Evolutionary conservation across 2,329 filamentous ascomycete species (phyloP), one percentile per base, ranked within the genome.

Genomic region (Elsinoe arachidis): DNA sequence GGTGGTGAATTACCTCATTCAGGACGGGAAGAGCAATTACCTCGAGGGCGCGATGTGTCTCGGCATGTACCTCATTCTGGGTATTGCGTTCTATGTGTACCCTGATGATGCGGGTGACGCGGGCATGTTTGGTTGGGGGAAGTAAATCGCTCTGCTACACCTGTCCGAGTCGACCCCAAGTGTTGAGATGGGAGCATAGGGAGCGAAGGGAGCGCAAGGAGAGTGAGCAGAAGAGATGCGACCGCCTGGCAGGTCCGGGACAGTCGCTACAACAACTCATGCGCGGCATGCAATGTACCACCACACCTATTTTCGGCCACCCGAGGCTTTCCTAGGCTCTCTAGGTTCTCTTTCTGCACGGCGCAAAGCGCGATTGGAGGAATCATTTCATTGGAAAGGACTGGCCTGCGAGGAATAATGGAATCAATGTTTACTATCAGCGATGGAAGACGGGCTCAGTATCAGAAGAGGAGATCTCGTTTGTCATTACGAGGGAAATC

Each of bases 1-100:
- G 62, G 90, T 95, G 61, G 88, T 92, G 72, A 93, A 92, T 72
- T 95, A 93, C 68, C 74, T 95, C 59, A 89, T 95, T 51, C 76
- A 92, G 60, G 90, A 95, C 66, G 89, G 89, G 10, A 81, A 90
- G 69, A 90, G 85, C 69, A 95, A 95, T 68, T 95, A 93, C 65
- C 80, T 95, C 11, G 89, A 95, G 73, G 89, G 89, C 12, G 84
- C 85, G 57, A 78, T 78, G 76, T 78, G 76, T 61, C 64, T 79
- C 39, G 76, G 75, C 63, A 76, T 72, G 60, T 84, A 83, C 64
- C 73, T 77, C 58, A 83, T 84, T 58, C 83, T 83, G 58, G 80
- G 78, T 2, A 69, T 83, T 38, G 80, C 80, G 4, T 83, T 84
- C 67, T 78, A 78, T 67, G 80, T 84, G 53, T 83, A 83, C 65